A percentile compares a stretch with the other conserved stretches of the same genome.
These are phyloP conservation scores for Tilletia horrida DNA, from an alignment of 1,284 basidiomycete species.

Conservation along the genomic window DNA sequence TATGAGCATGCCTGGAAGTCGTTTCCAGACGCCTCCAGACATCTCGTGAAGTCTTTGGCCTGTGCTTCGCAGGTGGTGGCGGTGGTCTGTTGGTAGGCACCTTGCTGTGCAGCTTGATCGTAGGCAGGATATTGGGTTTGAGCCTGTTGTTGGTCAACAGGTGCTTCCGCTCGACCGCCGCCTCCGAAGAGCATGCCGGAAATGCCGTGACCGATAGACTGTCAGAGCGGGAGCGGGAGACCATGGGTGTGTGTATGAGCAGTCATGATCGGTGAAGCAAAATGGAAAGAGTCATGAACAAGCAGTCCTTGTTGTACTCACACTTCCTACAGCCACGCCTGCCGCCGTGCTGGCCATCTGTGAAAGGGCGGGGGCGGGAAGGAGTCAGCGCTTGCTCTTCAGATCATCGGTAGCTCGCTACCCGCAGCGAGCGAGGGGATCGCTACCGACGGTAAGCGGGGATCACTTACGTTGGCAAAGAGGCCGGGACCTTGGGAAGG, in stretches of 20 bases:
- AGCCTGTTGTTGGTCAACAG: slow-evolving; percentile 56
- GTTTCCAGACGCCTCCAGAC: slow-evolving; percentile 47
- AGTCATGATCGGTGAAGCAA: not conserved
- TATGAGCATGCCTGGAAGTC: slow-evolving; percentile 62
- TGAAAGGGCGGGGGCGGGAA: not conserved
- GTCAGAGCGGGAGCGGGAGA: not conserved
- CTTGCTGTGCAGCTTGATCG: slow-evolving; percentile 27
- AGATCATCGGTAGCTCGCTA: no score
- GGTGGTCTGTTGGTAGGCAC: slow-evolving; percentile 18
- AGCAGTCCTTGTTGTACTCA: no score
- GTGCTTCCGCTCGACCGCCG: slow-evolving; percentile 57
- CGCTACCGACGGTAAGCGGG: no score
- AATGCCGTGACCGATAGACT: slow-evolving; percentile 73
- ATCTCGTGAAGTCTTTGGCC: slow-evolving; percentile 57
- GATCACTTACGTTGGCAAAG: slow-evolving; percentile 39
- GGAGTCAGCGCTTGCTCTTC: not conserved
- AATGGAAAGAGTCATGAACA: slow-evolving; percentile 48
- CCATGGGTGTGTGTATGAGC: not conserved
- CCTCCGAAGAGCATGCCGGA: slow-evolving; percentile 76
- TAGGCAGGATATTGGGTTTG: slow-evolving; percentile 31
- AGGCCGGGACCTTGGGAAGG: slow-evolving; percentile 40
- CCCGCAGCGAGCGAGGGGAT: no score
- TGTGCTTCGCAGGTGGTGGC: slow-evolving; percentile 60
- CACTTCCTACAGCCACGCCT: slow-evolving; percentile 73
- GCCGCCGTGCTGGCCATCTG: slow-evolving; percentile 82